phyloP scores from a whole-genome alignment of 2,329 filamentous ascomycete genomes.

The Botrytis squamosa region DNA sequence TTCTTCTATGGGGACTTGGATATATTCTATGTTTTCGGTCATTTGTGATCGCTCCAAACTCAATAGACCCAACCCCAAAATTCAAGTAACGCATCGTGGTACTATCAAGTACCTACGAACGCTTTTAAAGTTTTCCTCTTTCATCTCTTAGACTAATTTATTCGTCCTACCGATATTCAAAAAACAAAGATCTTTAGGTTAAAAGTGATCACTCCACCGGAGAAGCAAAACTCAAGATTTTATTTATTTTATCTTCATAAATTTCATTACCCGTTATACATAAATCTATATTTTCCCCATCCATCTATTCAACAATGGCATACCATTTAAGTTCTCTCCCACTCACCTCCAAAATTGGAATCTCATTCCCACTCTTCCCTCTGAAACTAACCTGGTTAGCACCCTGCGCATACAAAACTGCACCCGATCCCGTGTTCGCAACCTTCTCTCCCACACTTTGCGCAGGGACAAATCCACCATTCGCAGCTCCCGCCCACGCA shows the following conservation, averaged over 20 bases:
- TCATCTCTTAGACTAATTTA: not conserved
- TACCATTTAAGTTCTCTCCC: slow-evolving; percentile 15
- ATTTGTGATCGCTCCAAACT: not conserved
- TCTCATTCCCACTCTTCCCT: not conserved
- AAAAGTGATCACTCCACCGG: not conserved
- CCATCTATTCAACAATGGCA: not conserved
- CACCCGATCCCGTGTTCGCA: slow-evolving; percentile 9
- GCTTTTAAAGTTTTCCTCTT: not conserved
- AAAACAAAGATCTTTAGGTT: not conserved
- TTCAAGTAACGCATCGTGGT: not conserved
- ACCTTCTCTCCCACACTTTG: not conserved
- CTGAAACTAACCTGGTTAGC: slow-evolving; percentile 8
- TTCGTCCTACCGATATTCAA: not conserved
- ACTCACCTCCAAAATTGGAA: not conserved
- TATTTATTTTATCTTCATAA: not conserved
- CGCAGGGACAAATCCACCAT: slow-evolving; percentile 12
- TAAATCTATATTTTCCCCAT: not conserved
- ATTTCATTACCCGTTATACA: not conserved
- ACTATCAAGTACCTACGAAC: not conserved
- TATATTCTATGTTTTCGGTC: not conserved
- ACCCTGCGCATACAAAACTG: slow-evolving; percentile 30
- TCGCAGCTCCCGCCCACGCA: not conserved
- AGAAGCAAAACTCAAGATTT: not conserved
- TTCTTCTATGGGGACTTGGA: not conserved
- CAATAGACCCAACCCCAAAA: not conserved